These are phyloP conservation scores for Penicillium glabrum DNA, from an alignment of 2,329 filamentous ascomycete genomes.

Conservation along the genomic window DNA sequence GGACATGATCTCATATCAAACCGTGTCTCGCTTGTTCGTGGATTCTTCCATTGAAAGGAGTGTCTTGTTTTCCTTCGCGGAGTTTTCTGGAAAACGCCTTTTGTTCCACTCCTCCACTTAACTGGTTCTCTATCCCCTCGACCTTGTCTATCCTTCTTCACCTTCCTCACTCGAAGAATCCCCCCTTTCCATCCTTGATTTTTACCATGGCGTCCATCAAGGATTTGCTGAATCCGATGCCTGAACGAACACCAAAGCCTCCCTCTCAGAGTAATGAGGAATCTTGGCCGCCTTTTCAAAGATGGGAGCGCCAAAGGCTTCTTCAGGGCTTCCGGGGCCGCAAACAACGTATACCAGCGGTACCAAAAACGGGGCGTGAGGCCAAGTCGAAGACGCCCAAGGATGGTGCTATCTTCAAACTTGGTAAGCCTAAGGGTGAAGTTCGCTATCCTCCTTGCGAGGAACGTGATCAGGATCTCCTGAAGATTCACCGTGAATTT, in stretches of 20 bases:
- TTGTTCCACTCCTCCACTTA: constrained; percentile 17
- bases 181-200: neutral
- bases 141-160: constrained; percentile 6
- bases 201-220: constrained; percentile 61
- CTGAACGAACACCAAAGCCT: constrained; percentile 27
- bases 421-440: constrained; percentile 62
- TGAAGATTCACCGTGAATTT: constrained; percentile 61
- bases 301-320: too few relatives aligned
- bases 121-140: constrained; percentile 3
- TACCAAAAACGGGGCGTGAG: constrained; percentile 13
- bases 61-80: neutral
- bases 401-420: constrained; percentile 62
- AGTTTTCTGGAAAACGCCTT: constrained; percentile 28
- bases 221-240: constrained; percentile 65
- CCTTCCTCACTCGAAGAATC: neutral
- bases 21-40: constrained; percentile 19
- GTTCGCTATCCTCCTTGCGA: constrained; percentile 77
- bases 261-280: neutral
- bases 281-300: too few relatives aligned
- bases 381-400: constrained; percentile 62
- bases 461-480: constrained; percentile 57
- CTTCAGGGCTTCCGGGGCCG: too few relatives aligned
- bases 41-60: constrained; percentile 10
- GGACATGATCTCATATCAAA: constrained; percentile 9
- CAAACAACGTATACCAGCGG: neutral